Evolutionary conservation across 495 filamentous ascomycete species (phyloP), one percentile per base, ranked within the genome.

Genomic region (Aspergillus carlsbadensis): DNA sequence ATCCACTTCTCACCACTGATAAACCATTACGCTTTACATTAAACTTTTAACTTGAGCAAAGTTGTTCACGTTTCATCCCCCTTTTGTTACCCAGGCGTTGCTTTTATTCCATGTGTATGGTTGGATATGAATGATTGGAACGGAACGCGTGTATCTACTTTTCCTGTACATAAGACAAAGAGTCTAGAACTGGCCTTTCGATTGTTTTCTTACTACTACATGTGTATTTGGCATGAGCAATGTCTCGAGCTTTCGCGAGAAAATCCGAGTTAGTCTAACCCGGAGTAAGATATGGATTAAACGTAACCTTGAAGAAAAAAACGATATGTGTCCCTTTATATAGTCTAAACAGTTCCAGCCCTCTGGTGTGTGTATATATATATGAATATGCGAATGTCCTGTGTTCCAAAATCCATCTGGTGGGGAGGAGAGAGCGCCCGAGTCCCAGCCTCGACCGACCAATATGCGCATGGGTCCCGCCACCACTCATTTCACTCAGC

Each of bases 51-150:
- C 18, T n/a, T n/a, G 37, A 29, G 26, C 26, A 29, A 8, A 29
- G 26, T 29, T 29, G 26, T 4, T 29, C 37, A 11, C 37, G 37
- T 21, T 29, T 43, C 40, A n/a, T 45, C 26, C n/a, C 21, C 5
- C n/a, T 26, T 14, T 29, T 21, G 21, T 29, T 24, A 22, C 21
- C 2, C 42, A 8, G 22, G 18, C 5, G 31, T 37, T 34, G 15
- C 11, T 49, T 49, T 26, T 21, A 24, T 22, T 20, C 26, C 26
- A 20, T 31, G 22, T 34, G 31, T 6, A 34, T 11, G 31, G 11
- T 45, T 31, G 42, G 34, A 50, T 39, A 39, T 39, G 31, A 50
- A 49, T 26, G 47, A 50, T 50, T 50, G 18, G 33, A 29, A 29
- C 26, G 26, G 26, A 29, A 50, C 47, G 47, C 47, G 24, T 50